These are phyloP conservation scores for Camelina hispida DNA, from an alignment of 345 rosid species.

Conservation along the genomic window DNA sequence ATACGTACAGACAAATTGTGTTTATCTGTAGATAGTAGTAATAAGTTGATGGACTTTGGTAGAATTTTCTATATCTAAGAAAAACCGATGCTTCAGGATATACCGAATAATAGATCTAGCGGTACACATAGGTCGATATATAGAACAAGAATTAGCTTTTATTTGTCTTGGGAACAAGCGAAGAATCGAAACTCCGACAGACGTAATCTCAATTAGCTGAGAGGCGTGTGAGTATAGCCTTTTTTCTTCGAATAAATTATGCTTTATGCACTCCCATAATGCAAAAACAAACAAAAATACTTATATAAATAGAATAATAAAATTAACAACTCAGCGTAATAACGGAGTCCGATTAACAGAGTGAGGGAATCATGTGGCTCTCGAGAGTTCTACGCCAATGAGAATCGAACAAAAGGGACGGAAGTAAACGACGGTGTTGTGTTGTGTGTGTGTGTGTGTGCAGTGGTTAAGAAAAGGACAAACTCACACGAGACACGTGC, in stretches of 20 bases:
- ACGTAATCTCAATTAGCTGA: conserved; percentile 27
- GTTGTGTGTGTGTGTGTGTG: too few relatives aligned
- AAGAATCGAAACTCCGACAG: conserved; percentile 38
- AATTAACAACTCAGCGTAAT: conserved; percentile 21
- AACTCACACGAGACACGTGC: conserved; percentile 42
- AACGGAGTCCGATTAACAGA: conserved; percentile 33
- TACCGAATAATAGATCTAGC: conserved; percentile 3
- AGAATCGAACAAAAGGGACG: background rate
- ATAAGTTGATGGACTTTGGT: background rate
- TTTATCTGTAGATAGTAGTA: background rate
- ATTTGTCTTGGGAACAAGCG: conserved; percentile 40
- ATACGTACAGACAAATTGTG: background rate
- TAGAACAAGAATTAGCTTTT: conserved; percentile 33
- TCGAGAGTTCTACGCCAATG: conserved; percentile 39
- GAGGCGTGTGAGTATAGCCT: conserved; percentile 39
- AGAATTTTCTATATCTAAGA: background rate
- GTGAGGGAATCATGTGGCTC: conserved; percentile 18
- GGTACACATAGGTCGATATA: conserved; percentile 14
- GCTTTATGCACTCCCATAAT: conserved; percentile 15
- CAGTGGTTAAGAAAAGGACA: background rate
- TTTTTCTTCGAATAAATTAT: conserved; percentile 14
- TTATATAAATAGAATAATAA: background rate
- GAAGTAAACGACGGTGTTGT: conserved; percentile 1
- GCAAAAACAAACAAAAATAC: background rate
- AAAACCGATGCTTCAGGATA: conserved; percentile 18